Conservation (phyloP, 371 early-diverging fungal genomes). For the Mortierella sp. region DNA sequence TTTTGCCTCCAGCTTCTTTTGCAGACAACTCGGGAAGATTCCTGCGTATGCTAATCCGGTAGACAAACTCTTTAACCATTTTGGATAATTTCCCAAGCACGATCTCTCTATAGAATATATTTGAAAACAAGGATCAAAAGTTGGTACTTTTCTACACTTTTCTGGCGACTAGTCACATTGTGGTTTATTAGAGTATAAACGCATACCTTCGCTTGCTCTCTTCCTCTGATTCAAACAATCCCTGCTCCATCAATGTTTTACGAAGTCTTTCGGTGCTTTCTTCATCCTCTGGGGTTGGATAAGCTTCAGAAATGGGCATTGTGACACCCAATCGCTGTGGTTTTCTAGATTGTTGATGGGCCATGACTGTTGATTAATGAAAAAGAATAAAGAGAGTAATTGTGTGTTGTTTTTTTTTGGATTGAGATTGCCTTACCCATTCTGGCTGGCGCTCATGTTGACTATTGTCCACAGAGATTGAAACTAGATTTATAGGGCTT, state of each 20-base stretch:
- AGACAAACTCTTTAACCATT: constrained; percentile 94
- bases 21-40: constrained; percentile 86
- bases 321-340: constrained; percentile 66
- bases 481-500: too few relatives aligned
- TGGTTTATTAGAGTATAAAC: too few relatives aligned
- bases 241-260: constrained; percentile 71
- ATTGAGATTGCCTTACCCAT: constrained; percentile 18
- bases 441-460: constrained; percentile 12
- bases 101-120: constrained; percentile 69
- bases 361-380: background rate
- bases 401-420: too few relatives aligned
- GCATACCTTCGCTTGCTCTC: constrained; percentile 74
- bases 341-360: background rate
- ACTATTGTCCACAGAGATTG: background rate
- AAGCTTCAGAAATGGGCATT: constrained; percentile 64
- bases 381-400: too few relatives aligned
- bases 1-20: constrained; percentile 94
- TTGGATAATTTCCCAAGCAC: constrained; percentile 90
- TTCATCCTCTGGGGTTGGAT: constrained; percentile 70
- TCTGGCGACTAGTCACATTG: background rate
- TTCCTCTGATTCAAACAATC: constrained; percentile 84
- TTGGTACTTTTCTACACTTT: background rate
- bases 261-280: constrained; percentile 73
- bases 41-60: constrained; percentile 73
- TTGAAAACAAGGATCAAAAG: background rate